phyloP scores from a whole-genome alignment of 2,329 filamentous ascomycete species.

The Pseudonectria buxi region DNA sequence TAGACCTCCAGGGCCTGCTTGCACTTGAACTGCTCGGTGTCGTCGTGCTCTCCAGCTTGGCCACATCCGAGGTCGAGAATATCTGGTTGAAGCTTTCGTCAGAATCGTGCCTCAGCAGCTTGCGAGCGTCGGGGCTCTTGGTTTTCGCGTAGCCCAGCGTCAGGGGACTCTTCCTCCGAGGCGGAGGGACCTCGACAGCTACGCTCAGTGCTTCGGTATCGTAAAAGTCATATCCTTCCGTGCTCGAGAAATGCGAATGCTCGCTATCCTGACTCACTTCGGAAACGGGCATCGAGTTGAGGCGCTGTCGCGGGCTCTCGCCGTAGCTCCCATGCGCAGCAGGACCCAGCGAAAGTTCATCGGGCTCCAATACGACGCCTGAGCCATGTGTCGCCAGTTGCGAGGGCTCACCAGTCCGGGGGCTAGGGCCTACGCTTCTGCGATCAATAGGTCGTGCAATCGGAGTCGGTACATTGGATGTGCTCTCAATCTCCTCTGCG shows the following conservation, averaged over 20 bases:
- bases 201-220: constrained; percentile 47
- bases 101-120: constrained; percentile 44
- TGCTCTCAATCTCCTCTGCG: constrained; percentile 53
- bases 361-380: constrained; percentile 44
- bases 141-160: constrained; percentile 24
- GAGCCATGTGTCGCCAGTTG: constrained; percentile 32
- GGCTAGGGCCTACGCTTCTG: constrained; percentile 11
- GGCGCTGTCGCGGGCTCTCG: constrained; percentile 35
- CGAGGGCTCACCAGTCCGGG: constrained; percentile 16
- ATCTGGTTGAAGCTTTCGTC: constrained; percentile 52
- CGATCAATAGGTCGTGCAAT: constrained; percentile 46
- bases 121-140: constrained; percentile 19
- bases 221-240: constrained; percentile 61
- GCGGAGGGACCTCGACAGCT: constrained; percentile 46
- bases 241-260: constrained; percentile 41
- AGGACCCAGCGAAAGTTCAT: constrained; percentile 44
- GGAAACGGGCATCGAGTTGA: constrained; percentile 46
- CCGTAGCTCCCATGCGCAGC: constrained; percentile 32
- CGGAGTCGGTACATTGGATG: constrained; percentile 56
- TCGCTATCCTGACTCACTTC: constrained; percentile 44
- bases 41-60: constrained; percentile 18
- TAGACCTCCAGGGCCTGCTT: constrained; percentile 19
- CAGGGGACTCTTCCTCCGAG: constrained; percentile 34
- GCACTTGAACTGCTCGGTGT: constrained; percentile 4
- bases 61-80: constrained; percentile 50